Percentiles rank a stretch among this genome's conserved stretches.
phyloP scores from a whole-genome alignment of 202 grass and related monocot species.

The Zizania palustris region DNA sequence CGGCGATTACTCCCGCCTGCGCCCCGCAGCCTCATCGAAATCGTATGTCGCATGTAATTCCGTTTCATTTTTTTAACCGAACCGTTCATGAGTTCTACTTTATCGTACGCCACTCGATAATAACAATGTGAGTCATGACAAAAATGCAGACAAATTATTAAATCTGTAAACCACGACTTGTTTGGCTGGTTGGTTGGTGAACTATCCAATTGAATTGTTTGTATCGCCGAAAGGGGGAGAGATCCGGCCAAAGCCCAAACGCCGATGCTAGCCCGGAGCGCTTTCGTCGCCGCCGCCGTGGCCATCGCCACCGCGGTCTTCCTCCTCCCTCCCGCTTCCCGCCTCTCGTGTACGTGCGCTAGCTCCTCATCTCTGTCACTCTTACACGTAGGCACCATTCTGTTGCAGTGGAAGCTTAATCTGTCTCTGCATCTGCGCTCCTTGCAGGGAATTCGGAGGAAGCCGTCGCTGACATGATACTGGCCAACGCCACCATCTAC shows the following conservation, averaged over 20 bases:
- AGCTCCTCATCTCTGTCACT: neutral
- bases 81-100: neutral
- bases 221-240: neutral
- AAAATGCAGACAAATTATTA: too few species aligned
- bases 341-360: conserved; percentile 42
- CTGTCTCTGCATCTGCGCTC: neutral
- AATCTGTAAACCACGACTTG: neutral
- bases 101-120: too few species aligned
- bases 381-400: neutral
- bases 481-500: conserved; percentile 95
- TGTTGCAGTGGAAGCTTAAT: neutral
- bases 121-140: too few species aligned
- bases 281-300: conserved; percentile 50
- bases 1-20: neutral
- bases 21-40: neutral
- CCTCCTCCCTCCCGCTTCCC: conserved; percentile 36
- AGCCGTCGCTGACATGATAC: conserved; percentile 65
- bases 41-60: neutral
- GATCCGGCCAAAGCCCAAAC: too few species aligned
- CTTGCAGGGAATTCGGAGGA: conserved; percentile 39
- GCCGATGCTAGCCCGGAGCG: conserved; percentile 30
- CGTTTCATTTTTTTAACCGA: neutral
- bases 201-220: neutral
- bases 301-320: conserved; percentile 47
- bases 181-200: neutral